phyloP scores from a whole-genome alignment of 2,329 filamentous ascomycete genomes.

The Penicillium sumatraense region DNA sequence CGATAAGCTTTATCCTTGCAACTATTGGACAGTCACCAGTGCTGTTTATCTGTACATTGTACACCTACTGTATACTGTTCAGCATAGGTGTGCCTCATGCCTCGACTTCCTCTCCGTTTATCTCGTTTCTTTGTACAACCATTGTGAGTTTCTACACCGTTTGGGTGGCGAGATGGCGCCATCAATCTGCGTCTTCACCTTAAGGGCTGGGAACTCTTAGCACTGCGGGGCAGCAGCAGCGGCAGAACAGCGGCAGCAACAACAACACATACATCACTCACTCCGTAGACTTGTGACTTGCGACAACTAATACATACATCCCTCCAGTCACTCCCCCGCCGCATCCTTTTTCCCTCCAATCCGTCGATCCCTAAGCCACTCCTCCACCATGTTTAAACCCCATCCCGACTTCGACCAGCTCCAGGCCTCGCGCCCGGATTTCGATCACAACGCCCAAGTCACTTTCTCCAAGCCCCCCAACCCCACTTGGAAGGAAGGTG shows the following conservation, averaged over 20 bases:
- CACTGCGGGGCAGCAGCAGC: conserved; percentile 10
- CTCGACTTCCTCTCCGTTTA: conserved; percentile 1
- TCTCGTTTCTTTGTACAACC: background rate
- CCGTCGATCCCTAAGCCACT: conserved; percentile 23
- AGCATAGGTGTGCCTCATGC: no score
- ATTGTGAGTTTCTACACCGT: conserved; percentile 14
- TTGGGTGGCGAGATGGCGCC: background rate
- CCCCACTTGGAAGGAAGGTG: conserved; percentile 48
- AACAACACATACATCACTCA: background rate
- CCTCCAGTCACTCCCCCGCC: background rate
- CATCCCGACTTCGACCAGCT: conserved; percentile 41
- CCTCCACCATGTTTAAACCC: conserved; percentile 30
- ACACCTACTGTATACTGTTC: no score
- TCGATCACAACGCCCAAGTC: conserved; percentile 37
- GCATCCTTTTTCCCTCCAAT: background rate
- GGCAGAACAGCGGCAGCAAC: no score
- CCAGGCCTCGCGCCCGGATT: conserved; percentile 49
- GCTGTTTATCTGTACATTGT: background rate
- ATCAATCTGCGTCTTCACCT: no score
- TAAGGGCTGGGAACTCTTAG: no score
- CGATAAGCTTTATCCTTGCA: background rate
- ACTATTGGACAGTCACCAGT: background rate
- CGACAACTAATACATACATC: conserved; percentile 1
- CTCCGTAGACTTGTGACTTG: no score
- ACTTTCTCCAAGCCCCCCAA: conserved; percentile 47